These are phyloP conservation scores for Lactarius vividus DNA, from an alignment of 768 basidiomycete species.

Conservation along the genomic window DNA sequence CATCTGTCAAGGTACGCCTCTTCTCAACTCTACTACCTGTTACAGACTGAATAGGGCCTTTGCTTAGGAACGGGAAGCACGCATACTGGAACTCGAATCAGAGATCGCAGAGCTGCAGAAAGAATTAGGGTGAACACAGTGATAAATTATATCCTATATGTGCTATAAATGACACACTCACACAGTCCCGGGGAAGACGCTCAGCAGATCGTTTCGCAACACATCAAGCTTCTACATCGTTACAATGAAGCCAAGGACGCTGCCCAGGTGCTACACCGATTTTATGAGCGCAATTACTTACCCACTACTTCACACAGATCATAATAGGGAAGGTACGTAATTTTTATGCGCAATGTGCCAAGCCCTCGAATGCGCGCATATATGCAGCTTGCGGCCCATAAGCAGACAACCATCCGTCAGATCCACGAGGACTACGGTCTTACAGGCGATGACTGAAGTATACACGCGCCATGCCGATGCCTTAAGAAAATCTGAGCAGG, in stretches of 20 bases:
- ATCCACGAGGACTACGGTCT: conserved; percentile 73
- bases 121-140: conserved; percentile 15
- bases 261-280: conserved; percentile 50
- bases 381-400: conserved; percentile 64
- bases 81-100: conserved; percentile 23
- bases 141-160: neutral
- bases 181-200: conserved; percentile 43
- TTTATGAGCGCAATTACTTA: neutral
- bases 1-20: conserved; percentile 15
- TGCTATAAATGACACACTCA: neutral
- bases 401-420: conserved; percentile 67
- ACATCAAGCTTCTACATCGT: conserved; percentile 65
- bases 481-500: neutral
- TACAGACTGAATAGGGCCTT: neutral
- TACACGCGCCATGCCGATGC: neutral
- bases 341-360: neutral
- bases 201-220: conserved; percentile 54
- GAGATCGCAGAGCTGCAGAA: conserved; percentile 20
- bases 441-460: conserved; percentile 48
- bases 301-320: conserved; percentile 47
- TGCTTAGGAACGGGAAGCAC: conserved; percentile 20
- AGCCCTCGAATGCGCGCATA: conserved; percentile 17
- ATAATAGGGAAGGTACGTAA: conserved; percentile 66
- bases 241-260: conserved; percentile 83
- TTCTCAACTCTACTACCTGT: neutral